Evolutionary conservation across 371 early-diverging fungal genomes (phyloP).

Genomic region (Mortierella sp.): DNA sequence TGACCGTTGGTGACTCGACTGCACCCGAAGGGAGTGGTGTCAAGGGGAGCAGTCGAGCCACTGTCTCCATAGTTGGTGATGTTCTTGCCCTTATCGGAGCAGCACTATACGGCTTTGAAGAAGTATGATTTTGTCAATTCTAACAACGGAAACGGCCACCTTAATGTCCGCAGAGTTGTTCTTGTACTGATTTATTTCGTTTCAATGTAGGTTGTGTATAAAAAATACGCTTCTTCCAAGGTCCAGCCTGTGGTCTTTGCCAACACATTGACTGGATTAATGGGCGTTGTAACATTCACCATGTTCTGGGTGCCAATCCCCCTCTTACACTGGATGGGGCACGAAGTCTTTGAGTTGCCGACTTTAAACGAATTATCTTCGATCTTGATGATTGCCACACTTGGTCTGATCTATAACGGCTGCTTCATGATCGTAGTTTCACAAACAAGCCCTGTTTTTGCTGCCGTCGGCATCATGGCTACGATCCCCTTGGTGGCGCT

Average conservation of each 20-base stretch:
- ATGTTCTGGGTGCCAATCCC: constrained; percentile 85
- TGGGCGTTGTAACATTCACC: constrained; percentile 70
- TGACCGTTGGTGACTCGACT: constrained; percentile 35
- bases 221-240: constrained; percentile 77
- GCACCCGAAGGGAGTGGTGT: constrained; percentile 23
- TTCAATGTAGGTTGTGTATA: constrained; percentile 78
- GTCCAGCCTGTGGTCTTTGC: constrained; percentile 65
- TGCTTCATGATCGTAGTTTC: constrained; percentile 85
- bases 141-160: neutral
- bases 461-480: constrained; percentile 86
- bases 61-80: constrained; percentile 59
- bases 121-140: constrained; percentile 21
- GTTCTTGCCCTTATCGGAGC: constrained; percentile 67
- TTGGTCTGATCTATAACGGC: constrained; percentile 83
- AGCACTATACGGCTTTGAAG: constrained; percentile 67
- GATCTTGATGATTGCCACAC: constrained; percentile 73
- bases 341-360: constrained; percentile 79
- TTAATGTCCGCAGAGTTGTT: neutral
- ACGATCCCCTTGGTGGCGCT: constrained; percentile 84
- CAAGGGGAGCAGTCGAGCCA: constrained; percentile 10
- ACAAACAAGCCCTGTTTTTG: constrained; percentile 84
- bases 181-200: neutral
- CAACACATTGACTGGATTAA: constrained; percentile 75
- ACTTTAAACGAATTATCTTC: constrained; percentile 61
- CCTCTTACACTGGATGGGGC: constrained; percentile 67